Conservation (phyloP, 2,329 filamentous ascomycete genomes). For the Penicillium sp. region DNA sequence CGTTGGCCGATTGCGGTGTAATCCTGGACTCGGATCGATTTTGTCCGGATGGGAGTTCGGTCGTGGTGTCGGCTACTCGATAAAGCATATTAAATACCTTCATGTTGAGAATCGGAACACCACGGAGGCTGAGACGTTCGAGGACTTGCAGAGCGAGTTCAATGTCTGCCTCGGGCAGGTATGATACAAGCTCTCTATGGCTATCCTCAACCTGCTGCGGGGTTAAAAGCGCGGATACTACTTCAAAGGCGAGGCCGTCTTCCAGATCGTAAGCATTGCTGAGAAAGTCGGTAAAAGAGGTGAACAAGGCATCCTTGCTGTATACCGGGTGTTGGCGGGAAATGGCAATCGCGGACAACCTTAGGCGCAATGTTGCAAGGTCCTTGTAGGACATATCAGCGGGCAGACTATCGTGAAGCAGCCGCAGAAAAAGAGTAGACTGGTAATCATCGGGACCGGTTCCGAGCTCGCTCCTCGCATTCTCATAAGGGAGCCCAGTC, state of each 20-base stretch:
- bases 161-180: conserved; percentile 31
- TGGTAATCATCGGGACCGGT: conserved; percentile 38
- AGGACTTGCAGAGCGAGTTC: conserved; percentile 47
- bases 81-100: conserved; percentile 55
- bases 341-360: conserved; percentile 44
- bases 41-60: conserved; percentile 15
- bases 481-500: conserved; percentile 33
- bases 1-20: conserved; percentile 1
- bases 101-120: conserved; percentile 45
- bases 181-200: conserved; percentile 11
- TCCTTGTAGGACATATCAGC: conserved; percentile 32
- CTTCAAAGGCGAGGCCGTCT: conserved; percentile 36
- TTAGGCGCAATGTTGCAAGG: conserved; percentile 38
- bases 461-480: conserved; percentile 42
- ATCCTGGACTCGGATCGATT: not conserved
- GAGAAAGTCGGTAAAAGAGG: conserved; percentile 40
- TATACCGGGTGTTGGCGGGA: conserved; percentile 46
- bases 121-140: conserved; percentile 47
- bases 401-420: conserved; percentile 41
- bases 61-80: conserved; percentile 41
- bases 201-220: conserved; percentile 18
- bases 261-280: conserved; percentile 40
- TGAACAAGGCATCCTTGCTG: conserved; percentile 36
- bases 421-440: conserved; percentile 49
- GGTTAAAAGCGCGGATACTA: conserved; percentile 44